Base-by-base conservation (phyloP, 2,329 filamentous ascomycete species). In the Sporothrix dimorphospora region DNA sequence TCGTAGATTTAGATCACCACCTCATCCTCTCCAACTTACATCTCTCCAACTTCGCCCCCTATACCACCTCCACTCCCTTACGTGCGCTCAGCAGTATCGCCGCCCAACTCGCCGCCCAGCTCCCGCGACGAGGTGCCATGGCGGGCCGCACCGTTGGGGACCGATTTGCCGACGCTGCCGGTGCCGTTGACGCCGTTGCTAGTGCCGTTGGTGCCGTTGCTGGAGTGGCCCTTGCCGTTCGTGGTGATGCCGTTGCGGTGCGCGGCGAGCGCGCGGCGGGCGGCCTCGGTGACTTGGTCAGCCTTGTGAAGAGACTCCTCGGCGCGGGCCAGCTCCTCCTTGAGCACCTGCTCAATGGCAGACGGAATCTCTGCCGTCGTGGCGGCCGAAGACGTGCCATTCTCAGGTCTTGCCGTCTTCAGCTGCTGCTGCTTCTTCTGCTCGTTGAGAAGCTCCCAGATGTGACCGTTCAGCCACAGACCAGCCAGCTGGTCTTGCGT, bases 401-500 rank as follows among this genome's bases (percentile, higher is more conserved):
- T 71, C 24, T 63, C 45, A 55, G 70, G 74, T 57, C 68, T 75
- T 45, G 57, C 72, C 47, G 73, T 51, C 59, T 72, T 65, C 51
- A 74, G 72, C 42, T 72, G 77, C 74, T 72, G 55, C 55, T 75
- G 73, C 47, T 72, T 69, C 61, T 78, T 75, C 66, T 73, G 78
- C 74, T 74, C 84, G 59, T 85, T 83, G 11, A 88, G 81, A 67
- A 90, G 81, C 75, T 85, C 81, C 75, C 83, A 83, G 75, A 91
- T 90, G 81, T 91, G 88, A 12, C 82, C 83, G 78, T 89, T 91
- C 53, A 91, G 82, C 85, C 87, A 92, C 73, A 87, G 82, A 51
- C 88, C 86, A 53, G 85, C 81, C 74, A 93, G 82, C 76, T 88
- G 84, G 55, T 81, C 79, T 14, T 79, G 75, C 5, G 81, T 77